Conservation (phyloP, 805 yeast species). For the Yamadazyma kitorensis region DNA sequence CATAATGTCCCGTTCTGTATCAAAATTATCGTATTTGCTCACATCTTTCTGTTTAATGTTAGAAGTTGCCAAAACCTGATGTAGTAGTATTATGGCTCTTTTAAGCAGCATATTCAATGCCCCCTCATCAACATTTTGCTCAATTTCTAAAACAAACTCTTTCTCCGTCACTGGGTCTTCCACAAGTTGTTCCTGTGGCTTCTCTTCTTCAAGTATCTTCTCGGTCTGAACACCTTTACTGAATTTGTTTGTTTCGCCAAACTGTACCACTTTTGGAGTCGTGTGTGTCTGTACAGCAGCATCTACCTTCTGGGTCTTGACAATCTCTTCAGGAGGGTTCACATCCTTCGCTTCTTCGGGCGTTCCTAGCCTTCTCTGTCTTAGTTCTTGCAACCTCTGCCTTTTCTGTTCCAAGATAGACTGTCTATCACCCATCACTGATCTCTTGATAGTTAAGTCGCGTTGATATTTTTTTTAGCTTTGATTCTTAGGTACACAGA, state of each 20-base stretch:
- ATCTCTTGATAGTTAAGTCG: conserved; percentile 4
- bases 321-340: not conserved
- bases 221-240: conserved; percentile 10
- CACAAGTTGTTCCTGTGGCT: conserved; percentile 1
- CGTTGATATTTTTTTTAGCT: conserved; percentile 2
- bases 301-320: conserved; percentile 3
- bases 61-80: conserved; percentile 16
- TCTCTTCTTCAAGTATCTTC: not conserved
- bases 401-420: conserved; percentile 38
- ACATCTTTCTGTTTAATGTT: not conserved
- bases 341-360: not conserved
- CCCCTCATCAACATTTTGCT: conserved; percentile 15
- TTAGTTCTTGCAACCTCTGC: conserved; percentile 29
- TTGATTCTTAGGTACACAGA: not conserved
- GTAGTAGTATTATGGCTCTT: conserved; percentile 22
- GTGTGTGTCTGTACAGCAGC: conserved; percentile 5
- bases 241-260: conserved; percentile 3
- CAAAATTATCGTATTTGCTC: conserved; percentile 2
- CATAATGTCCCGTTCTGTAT: not conserved
- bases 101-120: conserved; percentile 18
- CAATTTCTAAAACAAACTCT: conserved; percentile 5
- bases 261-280: not conserved
- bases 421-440: conserved; percentile 31
- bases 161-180: conserved; percentile 3
- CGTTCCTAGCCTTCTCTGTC: conserved; percentile 16